Evolutionary conservation across 768 basidiomycete genomes (phyloP).

Genomic region (Russula emetica): DNA sequence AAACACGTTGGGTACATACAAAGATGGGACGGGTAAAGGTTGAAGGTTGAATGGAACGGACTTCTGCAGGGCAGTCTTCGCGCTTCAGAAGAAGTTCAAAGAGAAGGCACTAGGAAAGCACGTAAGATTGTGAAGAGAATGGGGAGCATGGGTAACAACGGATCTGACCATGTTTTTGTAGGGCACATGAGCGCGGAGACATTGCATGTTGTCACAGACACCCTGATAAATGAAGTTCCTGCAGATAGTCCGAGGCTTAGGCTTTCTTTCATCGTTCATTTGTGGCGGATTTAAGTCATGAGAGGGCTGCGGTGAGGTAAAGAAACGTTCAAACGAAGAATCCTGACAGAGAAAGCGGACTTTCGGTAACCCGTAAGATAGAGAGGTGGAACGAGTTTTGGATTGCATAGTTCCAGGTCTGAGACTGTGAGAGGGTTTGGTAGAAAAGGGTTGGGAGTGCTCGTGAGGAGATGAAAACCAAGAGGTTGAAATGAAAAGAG

Average conservation of each 20-base stretch:
- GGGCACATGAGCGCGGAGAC: slow-evolving; percentile 9
- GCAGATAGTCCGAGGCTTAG: slow-evolving; percentile 8
- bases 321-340: background rate
- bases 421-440: background rate
- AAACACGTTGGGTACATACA: background rate
- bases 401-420: background rate
- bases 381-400: background rate
- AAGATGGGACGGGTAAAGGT: background rate
- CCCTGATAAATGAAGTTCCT: slow-evolving; percentile 11
- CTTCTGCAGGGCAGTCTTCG: background rate
- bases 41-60: background rate
- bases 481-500: background rate
- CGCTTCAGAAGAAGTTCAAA: background rate
- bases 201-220: background rate
- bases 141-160: background rate
- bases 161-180: slow-evolving; percentile 3
- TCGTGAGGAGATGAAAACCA: background rate
- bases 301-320: background rate
- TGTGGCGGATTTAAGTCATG: background rate
- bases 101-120: background rate
- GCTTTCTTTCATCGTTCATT: too few species aligned
- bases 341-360: background rate
- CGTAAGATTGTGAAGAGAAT: background rate
- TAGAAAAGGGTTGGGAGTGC: background rate
- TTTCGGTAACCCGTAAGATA: background rate